Conservation (phyloP, 257 asterid species). For the Marsdenia floribunda region DNA sequence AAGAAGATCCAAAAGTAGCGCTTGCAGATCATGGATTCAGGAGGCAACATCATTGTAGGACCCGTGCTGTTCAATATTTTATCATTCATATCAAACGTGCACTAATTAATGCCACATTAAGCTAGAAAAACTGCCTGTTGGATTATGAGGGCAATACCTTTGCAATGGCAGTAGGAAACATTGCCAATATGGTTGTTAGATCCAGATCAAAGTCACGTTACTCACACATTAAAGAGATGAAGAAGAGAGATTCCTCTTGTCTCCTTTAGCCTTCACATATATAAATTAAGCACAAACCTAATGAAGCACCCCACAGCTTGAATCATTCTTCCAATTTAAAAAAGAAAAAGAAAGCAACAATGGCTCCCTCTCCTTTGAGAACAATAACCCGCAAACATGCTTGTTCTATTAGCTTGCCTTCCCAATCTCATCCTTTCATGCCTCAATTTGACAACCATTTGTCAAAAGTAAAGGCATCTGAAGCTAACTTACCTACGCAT, state of each 20-base stretch:
- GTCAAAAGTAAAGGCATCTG: slow-evolving; percentile 22
- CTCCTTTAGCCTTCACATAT: no score
- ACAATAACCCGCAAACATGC: slow-evolving; percentile 32
- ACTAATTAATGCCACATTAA: background rate
- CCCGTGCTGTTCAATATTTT: background rate
- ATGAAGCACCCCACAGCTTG: no score
- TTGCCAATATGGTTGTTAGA: background rate
- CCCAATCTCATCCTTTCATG: slow-evolving; percentile 25
- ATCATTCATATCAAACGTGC: background rate
- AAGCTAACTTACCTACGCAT: no score
- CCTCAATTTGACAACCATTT: slow-evolving; percentile 31
- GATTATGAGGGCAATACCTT: background rate
- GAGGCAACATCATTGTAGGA: background rate
- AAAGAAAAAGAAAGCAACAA: slow-evolving; percentile 2
- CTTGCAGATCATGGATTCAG: background rate
- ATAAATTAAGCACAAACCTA: no score
- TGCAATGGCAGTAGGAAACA: background rate
- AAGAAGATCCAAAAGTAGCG: background rate
- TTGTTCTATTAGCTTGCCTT: slow-evolving; percentile 44
- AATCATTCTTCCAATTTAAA: no score
- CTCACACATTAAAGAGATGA: no score
- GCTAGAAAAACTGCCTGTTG: background rate
- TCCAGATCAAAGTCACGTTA: slow-evolving; percentile 5
- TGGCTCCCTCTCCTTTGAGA: slow-evolving; percentile 43
- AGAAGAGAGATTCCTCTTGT: no score